Evolutionary conservation across 23 red algal genomes (phyloP).

Genomic region (Porphyridium purpureum): DNA sequence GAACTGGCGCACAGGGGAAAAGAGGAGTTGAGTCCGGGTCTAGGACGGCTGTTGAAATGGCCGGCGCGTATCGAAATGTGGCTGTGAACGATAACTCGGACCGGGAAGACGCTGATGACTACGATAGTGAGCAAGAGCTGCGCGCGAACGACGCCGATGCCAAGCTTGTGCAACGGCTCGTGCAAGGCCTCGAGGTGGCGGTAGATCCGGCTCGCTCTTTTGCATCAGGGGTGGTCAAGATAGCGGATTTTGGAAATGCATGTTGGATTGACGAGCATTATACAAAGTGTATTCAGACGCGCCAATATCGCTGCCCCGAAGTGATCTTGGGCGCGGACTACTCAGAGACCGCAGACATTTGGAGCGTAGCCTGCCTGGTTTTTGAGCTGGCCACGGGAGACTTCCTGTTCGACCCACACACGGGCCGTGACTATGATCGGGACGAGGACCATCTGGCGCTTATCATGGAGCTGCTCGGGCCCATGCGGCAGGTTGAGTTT

Average conservation of each 20-base stretch:
- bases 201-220: conserved; percentile 15
- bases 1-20: too few relatives aligned
- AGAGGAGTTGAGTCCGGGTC: too few relatives aligned
- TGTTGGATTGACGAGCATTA: conserved; percentile 87
- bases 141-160: too few relatives aligned
- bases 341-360: conserved; percentile 80
- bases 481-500: too few relatives aligned
- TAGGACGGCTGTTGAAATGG: too few relatives aligned
- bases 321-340: conserved; percentile 82
- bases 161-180: too few relatives aligned
- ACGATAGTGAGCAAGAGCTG: too few relatives aligned
- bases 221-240: conserved; percentile 31
- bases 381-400: conserved; percentile 97
- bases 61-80: too few relatives aligned
- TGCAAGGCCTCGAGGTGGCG: too few relatives aligned
- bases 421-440: conserved; percentile 36
- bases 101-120: too few relatives aligned
- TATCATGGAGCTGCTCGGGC: conserved; percentile 86
- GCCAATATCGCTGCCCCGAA: conserved; percentile 88
- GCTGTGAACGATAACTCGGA: too few relatives aligned
- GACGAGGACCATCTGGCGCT: conserved; percentile 95
- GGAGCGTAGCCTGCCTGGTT: conserved; percentile 72
- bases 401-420: conserved; percentile 91
- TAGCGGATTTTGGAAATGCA: conserved; percentile 94
- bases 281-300: conserved; percentile 88